Evolutionary conservation across 352 stramenopile species (phyloP), one percentile per base, ranked within the genome.

Genomic region (Phytopythium vexans): DNA sequence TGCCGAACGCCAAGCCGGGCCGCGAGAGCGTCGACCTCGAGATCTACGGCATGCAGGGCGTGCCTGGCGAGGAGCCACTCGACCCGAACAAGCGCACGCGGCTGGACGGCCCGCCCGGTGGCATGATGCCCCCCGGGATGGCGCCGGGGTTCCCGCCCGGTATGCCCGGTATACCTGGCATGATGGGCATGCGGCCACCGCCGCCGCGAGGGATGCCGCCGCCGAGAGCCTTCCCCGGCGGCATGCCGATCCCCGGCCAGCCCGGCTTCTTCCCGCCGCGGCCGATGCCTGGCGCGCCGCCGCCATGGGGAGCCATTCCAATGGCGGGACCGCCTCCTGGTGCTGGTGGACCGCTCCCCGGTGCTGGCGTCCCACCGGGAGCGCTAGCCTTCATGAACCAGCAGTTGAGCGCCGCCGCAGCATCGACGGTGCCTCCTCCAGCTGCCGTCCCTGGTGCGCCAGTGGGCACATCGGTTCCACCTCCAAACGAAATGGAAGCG

Each of bases 11-110:
- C 41, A 96, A 95, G 43, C 66, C 80, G 14, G 89, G 84, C 8
- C 74, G 74, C 27, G 85, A 94, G 39, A 92, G 79, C 44, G 67
- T 85, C 6, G 83, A 95, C 0, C 56, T 94, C 1, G 88, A 96
- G 56, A 86, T 97, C 37, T 97, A 94, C 54, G 89, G 89, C 61
- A 95, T 97, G 82, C 79, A 95, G 66, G 86, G 86, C 36, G 76
- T 94, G 7, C 85, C 85, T 38, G 72, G 69, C 54, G 73, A 86
- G 60, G 21, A 16, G 34, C 16, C 11, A 53, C 40, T 33, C 60
- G 66, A 64, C 12, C 45, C 55, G 32, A 31, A 46, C 21, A 91
- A 91, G 55, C 76, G 82, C 41, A 58, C 52, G 34, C 54, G 81
- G 7, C n/a, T 89, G 38, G 74, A 88, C 32, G 50, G 40, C 6